Evolutionary conservation across 108 stramenopile species (phyloP).

Genomic region (Aurantiochytrium sp.): DNA sequence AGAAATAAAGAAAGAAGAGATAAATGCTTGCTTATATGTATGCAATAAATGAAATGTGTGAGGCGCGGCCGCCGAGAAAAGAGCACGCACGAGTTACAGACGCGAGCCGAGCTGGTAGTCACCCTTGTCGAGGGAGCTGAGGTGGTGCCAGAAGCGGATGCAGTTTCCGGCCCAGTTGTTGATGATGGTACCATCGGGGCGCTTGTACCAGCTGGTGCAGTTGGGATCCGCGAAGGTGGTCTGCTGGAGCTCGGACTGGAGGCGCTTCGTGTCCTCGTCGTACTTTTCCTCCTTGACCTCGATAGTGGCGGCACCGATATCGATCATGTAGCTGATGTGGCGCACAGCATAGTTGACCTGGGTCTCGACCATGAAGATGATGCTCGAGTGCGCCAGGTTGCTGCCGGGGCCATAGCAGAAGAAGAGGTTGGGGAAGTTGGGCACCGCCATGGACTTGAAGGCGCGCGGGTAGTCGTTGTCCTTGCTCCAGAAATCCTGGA

Average conservation of each 20-base stretch:
- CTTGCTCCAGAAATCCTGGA: not conserved
- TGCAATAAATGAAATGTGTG: not conserved
- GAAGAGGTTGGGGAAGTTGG: not conserved
- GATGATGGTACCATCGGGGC: not conserved
- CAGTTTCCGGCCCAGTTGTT: slow-evolving; percentile 7
- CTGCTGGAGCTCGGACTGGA: not conserved
- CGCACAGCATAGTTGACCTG: not conserved
- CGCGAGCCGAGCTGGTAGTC: not conserved
- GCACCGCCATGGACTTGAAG: not conserved
- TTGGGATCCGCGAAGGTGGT: not conserved
- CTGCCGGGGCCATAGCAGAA: not conserved
- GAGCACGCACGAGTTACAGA: not conserved
- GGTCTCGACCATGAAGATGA: slow-evolving; percentile 14
- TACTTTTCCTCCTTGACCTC: not conserved
- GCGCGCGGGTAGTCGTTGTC: not conserved
- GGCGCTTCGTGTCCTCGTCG: not conserved
- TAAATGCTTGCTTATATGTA: not conserved
- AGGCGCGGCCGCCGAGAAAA: not conserved
- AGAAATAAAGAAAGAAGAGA: too few relatives aligned
- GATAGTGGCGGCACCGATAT: not conserved
- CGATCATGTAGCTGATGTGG: not conserved
- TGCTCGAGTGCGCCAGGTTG: not conserved
- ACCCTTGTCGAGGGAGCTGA: not conserved
- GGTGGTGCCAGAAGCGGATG: not conserved
- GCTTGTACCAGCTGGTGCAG: not conserved